Conservation (phyloP, 2,329 filamentous ascomycete species). For the Colletotrichum plurivorum region DNA sequence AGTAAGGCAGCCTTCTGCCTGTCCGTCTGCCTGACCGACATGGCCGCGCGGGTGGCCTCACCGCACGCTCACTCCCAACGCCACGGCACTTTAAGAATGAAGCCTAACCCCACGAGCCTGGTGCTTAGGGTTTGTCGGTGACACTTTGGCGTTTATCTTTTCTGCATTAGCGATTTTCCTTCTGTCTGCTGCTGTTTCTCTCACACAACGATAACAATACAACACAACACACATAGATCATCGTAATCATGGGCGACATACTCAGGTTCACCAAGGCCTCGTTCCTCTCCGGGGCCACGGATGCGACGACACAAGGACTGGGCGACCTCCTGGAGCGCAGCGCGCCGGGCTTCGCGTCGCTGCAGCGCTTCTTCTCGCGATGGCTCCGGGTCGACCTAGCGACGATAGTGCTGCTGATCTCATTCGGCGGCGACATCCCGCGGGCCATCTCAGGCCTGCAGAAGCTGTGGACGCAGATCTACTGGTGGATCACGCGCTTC, state of each 20-base stretch:
- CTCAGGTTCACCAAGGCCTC: slow-evolving; percentile 31
- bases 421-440: slow-evolving; percentile 52
- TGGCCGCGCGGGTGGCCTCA: not conserved
- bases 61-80: not conserved
- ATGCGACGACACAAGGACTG: slow-evolving; percentile 6
- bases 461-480: slow-evolving; percentile 48
- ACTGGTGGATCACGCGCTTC: slow-evolving; percentile 54
- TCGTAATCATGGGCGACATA: slow-evolving; percentile 27
- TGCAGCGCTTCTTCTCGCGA: slow-evolving; percentile 50
- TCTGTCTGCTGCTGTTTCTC: not conserved
- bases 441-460: slow-evolving; percentile 48
- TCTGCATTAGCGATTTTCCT: not conserved
- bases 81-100: not conserved
- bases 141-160: not conserved
- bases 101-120: too few relatives aligned
- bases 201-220: not conserved
- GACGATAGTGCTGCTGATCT: slow-evolving; percentile 49
- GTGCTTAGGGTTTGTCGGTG: not conserved
- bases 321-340: slow-evolving; percentile 30
- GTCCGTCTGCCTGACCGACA: not conserved
- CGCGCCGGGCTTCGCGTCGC: slow-evolving; percentile 42
- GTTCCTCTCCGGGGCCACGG: slow-evolving; percentile 18
- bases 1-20: not conserved
- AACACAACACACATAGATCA: not conserved
- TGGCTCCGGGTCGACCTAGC: slow-evolving; percentile 54